These are phyloP conservation scores for Spergularia azorica DNA, from an alignment of 179 eudicot species.

Conservation along the genomic window DNA sequence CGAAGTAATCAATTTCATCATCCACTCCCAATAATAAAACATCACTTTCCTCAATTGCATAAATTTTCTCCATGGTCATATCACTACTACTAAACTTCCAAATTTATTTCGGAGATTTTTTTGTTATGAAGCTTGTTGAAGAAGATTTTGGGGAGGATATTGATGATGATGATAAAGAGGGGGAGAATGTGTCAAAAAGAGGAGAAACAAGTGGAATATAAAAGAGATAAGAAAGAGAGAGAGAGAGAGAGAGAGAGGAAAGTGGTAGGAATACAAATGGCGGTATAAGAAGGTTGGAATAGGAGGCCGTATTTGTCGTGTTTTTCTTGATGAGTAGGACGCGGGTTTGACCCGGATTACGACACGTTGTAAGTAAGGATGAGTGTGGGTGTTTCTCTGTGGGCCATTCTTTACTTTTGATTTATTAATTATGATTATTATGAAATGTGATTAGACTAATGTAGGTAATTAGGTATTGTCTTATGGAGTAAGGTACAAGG, in stretches of 20 bases:
- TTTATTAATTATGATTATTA: no score
- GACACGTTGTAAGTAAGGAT: constrained; percentile 20
- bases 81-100: no score
- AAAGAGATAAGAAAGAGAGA: not conserved
- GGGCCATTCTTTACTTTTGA: not conserved
- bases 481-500: no score
- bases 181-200: no score
- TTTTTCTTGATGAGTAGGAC: not conserved
- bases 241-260: not conserved
- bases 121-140: not conserved
- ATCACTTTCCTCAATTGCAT: no score
- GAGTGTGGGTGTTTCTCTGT: not conserved
- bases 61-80: no score
- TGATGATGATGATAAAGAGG: no score
- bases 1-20: constrained; percentile 44
- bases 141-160: not conserved
- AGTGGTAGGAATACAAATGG: constrained; percentile 10
- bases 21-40: no score
- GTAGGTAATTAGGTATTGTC: no score
- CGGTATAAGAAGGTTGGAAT: not conserved
- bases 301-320: no score
- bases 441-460: no score
- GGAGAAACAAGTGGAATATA: not conserved
- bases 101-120: no score
- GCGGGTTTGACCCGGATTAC: constrained; percentile 26